phyloP scores from a whole-genome alignment of 2,329 filamentous ascomycete species.

The Colletotrichum cordylinicola region DNA sequence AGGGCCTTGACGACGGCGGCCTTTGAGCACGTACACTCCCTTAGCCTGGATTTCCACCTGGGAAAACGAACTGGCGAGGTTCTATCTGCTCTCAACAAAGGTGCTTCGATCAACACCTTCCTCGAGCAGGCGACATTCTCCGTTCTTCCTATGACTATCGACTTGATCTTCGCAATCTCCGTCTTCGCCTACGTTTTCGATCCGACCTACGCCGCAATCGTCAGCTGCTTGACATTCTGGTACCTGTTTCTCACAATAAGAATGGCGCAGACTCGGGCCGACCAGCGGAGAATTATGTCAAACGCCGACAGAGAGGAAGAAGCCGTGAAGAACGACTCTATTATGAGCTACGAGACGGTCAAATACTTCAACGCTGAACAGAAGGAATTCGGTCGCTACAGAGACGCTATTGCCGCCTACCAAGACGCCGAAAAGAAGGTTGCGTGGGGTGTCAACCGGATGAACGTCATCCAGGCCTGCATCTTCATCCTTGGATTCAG shows the following conservation, averaged over 20 bases:
- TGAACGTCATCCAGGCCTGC: slow-evolving; percentile 82
- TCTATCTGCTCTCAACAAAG: slow-evolving; percentile 93
- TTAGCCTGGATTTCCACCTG: slow-evolving; percentile 95
- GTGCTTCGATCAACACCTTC: slow-evolving; percentile 94
- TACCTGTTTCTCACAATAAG: slow-evolving; percentile 97
- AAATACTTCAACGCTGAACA: slow-evolving; percentile 89
- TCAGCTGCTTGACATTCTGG: slow-evolving; percentile 90
- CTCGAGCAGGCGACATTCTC: slow-evolving; percentile 96
- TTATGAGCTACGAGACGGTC: slow-evolving; percentile 97
- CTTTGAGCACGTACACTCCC: slow-evolving; percentile 95
- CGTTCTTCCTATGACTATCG: slow-evolving; percentile 92
- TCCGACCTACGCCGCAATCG: slow-evolving; percentile 77
- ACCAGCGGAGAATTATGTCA: slow-evolving; percentile 91
- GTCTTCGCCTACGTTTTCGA: slow-evolving; percentile 84
- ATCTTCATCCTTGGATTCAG: slow-evolving; percentile 82
- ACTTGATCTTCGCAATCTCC: slow-evolving; percentile 83
- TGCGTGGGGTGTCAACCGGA: slow-evolving; percentile 75
- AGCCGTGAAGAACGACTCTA: slow-evolving; percentile 97
- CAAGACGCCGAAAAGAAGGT: slow-evolving; percentile 80
- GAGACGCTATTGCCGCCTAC: slow-evolving; percentile 72
- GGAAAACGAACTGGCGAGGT: slow-evolving; percentile 97
- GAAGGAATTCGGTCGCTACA: slow-evolving; percentile 79
- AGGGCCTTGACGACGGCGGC: slow-evolving; percentile 91
- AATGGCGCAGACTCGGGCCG: slow-evolving; percentile 91
- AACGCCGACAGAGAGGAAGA: slow-evolving; percentile 95